phyloP scores from a whole-genome alignment of 345 rosid genomes.

The Euphorbia tirucalli region DNA sequence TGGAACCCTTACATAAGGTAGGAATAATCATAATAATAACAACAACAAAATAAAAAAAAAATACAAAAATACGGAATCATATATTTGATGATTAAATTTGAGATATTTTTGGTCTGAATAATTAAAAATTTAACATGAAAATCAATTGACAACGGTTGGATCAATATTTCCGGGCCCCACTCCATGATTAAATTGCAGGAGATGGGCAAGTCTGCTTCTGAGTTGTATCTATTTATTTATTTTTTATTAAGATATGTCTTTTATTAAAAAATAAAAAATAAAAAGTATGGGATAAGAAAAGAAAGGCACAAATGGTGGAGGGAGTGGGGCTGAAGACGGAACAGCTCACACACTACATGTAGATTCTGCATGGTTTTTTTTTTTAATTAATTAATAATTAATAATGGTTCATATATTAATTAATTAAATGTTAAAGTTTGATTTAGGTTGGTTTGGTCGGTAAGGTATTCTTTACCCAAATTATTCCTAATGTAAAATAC shows the following conservation, averaged over 20 bases:
- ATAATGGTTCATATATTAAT: too few relatives aligned
- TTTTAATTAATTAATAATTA: not conserved
- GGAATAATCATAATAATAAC: too few relatives aligned
- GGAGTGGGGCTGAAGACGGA: not conserved
- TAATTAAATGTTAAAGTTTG: too few relatives aligned
- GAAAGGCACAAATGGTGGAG: constrained; percentile 8
- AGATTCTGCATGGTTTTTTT: not conserved
- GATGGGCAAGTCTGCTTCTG: not conserved
- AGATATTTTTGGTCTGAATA: too few relatives aligned
- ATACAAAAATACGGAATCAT: too few relatives aligned
- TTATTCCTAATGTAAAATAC: not conserved
- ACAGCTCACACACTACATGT: not conserved
- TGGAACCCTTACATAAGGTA: too few relatives aligned
- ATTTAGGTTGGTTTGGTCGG: not conserved
- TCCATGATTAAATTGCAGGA: not conserved
- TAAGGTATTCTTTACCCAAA: not conserved
- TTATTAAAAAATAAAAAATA: too few relatives aligned
- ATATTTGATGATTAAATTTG: too few relatives aligned
- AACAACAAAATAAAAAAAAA: too few relatives aligned
- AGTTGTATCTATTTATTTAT: constrained; percentile 6
- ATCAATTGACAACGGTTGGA: not conserved
- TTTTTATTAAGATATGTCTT: too few relatives aligned
- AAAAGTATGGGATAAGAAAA: not conserved
- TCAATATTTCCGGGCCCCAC: not conserved
- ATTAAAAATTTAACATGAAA: too few relatives aligned